Base-by-base conservation (phyloP, 129 eudicot genomes). In the Logfia minima region DNA sequence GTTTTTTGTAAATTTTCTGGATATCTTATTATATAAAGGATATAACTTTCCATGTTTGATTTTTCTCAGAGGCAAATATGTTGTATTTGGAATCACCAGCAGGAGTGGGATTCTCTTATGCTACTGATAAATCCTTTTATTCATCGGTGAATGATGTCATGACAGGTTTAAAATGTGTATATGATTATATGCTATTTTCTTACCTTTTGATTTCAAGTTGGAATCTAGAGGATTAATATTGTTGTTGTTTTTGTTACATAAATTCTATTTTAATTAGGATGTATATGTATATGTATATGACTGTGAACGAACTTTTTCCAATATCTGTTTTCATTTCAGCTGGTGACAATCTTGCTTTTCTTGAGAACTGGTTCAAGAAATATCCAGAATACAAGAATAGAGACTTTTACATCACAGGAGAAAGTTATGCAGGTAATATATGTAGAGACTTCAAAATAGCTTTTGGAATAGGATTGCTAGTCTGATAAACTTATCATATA, bases 71-170 rank as follows among this genome's bases (percentile, higher is more conserved):
- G 77, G 98, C 98, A 75, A 92, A 92, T 61, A 85, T 92, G 96
- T 71, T 92, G 78, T 92, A 88, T 80, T 84, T 92, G 89, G 98
- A 92, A 60, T 83, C 96, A 76, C 98, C 98, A 26, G 93, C 88
- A 61, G 98, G 98, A 82, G 96, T 92, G 80, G 98, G 98, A 14
- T 92, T 90, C 84, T 92, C 98, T 9, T 90, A 81, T 69, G 80
- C 92, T 22, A 69, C 84, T 4, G 78, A 89, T 21, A 79, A 63
- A 67, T 90, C 98, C 39, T 87, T 83, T 72, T 92, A 92, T 76
- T n/a, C 71, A 34, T 53, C 79, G 0, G 87, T 64, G 26, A 75
- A 85, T 58, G 95, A 89, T 81, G 86, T 79, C 32, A 68, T 85
- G 17, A 91, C 95, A 87, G 97, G 97, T 85, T 74, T 6, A 37